Evolutionary conservation across 1,139 yeast species (phyloP), one percentile per base, ranked within the genome.

Genomic region (Schwanniomyces etchellsii): DNA sequence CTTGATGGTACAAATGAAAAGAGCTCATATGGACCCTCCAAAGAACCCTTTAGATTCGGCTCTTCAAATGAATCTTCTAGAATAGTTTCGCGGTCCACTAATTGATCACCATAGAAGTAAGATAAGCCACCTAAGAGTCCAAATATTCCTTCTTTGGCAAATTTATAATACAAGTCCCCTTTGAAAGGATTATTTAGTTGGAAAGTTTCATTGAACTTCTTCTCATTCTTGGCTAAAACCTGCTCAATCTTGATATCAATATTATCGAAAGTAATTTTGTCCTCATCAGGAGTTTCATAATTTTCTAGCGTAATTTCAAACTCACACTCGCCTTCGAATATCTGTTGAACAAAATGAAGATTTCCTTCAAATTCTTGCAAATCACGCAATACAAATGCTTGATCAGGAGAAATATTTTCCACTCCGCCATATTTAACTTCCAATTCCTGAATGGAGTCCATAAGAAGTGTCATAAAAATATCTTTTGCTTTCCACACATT

Each of bases 1-100:
- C 98, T 70, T 28, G 96, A 85, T 2, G 98, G 98, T 18, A 88
- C 94, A 26, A 86, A 66, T 0, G 94, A 75, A 45, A 88, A 84
- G 23, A 93, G 57, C 40, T 81, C 85, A 40, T 62, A 54, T 1
- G 89, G 88, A 0, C 85, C 86, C 47, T 81, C 91, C 4, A 57
- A 50, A 15, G 50, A 39, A 0, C 88, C 82, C 10, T 42, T 50
- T 14, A 81, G 64, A 14, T 70, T 60, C 16, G 72, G 67, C 12
- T 73, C 73, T 37, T 72, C 76, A 50, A 76, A 77, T 2, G 74
- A 67, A 35, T 81, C 91, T 40, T 81, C 85, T 22, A 81, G 60
- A 5, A 68, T 63, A 2, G 88, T 75, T 3, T 69, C 68, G 42
- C 95, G 66, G 47, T 88, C 96, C 11, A 89, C 95, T 30, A 83